Base-by-base conservation (phyloP, 129 eudicot species). In the Pulicaria dysenterica region DNA sequence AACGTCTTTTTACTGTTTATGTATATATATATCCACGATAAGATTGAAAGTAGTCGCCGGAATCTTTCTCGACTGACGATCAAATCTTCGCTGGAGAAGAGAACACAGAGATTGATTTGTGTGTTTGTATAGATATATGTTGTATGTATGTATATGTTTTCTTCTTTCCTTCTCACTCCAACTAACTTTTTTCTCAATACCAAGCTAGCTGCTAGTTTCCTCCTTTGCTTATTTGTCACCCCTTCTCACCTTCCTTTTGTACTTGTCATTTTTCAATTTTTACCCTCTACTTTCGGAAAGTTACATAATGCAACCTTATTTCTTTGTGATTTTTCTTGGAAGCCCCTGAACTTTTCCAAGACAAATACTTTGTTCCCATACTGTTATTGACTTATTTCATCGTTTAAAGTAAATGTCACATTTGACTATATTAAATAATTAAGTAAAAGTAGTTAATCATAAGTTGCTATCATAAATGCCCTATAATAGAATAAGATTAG, bases 151-250 rank as follows among this genome's bases (percentile, higher is more conserved):
- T 24, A 60, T 46, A 9, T 50, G 70, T 31, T 55, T 50, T 43
- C 53, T 57, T 69, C 69, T 74, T 47, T 76, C 48, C n/a, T n/a
- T 80, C 42, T 47, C 69, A 55, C 73, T 17, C 50, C 51, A 71
- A 79, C 84, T 65, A 77, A 84, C 72, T 73, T 79, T 56, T 78
- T 48, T 73, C 70, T 77, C 19, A 38, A 61, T 70, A 67, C 54
- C 68, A 71, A 73, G 81, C 81, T 72, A 24, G 31, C 31, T 24
- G 61, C 65, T 39, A 48, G 65, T 61, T 59, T 55, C 70, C 60
- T 55, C 70, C 60, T 77, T 74, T 47, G 86, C 83, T 74, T 81
- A 78, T 72, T 75, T 83, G 79, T 82, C 81, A 57, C 76, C 74
- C 58, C 54, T 83, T 60, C 44, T 48, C 43, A 69, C 80, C 57